Conservation (phyloP, 495 filamentous ascomycete species). For the Neurospora pannonica region DNA sequence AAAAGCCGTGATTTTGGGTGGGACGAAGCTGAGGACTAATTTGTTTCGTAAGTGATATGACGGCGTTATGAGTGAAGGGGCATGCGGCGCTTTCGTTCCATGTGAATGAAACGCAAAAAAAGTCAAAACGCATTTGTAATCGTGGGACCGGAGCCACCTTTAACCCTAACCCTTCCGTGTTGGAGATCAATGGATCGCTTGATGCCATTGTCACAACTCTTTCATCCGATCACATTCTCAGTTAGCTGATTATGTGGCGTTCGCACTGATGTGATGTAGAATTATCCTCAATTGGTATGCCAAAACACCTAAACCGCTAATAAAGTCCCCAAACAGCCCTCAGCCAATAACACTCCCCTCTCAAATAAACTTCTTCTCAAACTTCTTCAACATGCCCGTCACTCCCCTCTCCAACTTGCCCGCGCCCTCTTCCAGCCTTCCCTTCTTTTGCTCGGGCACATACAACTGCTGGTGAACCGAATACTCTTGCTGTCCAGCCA, state of each 20-base stretch:
- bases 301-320: neutral
- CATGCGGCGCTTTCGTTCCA: neutral
- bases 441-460: conserved; percentile 53
- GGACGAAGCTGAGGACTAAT: neutral
- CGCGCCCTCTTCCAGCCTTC: conserved; percentile 60
- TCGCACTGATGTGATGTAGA: neutral
- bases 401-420: conserved; percentile 66
- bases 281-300: neutral
- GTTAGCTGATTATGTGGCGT: neutral
- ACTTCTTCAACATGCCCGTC: conserved; percentile 72
- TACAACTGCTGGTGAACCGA: conserved; percentile 70
- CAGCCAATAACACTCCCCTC: neutral
- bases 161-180: neutral
- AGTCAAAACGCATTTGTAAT: neutral
- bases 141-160: neutral
- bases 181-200: neutral
- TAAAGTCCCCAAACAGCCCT: neutral
- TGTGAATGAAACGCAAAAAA: neutral
- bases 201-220: neutral
- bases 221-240: neutral
- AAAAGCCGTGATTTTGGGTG: too few species aligned
- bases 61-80: neutral
- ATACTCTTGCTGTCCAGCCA: conserved; percentile 38
- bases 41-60: neutral
- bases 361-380: conserved; percentile 73